phyloP scores from a whole-genome alignment of 164 flowering plant genomes.

The Litsea cubeba region DNA sequence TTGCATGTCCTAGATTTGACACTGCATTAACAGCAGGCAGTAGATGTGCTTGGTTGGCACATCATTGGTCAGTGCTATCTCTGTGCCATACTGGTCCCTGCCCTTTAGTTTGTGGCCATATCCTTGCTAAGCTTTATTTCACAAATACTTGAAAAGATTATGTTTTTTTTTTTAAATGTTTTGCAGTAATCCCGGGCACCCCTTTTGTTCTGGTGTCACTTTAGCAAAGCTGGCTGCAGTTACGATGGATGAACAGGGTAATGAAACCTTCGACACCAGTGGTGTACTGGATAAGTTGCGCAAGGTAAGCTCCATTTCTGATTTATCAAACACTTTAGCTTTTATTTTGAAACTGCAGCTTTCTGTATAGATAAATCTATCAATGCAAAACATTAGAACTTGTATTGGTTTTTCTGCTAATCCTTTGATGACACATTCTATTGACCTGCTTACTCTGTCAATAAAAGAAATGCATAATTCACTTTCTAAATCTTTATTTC shows the following conservation, averaged over 20 bases:
- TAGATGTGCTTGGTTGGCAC: not conserved
- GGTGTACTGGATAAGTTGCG: conserved; percentile 91
- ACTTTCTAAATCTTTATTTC: too few relatives aligned
- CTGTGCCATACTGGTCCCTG: not conserved
- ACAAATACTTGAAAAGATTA: not conserved
- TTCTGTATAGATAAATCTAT: not conserved
- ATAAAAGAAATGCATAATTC: too few relatives aligned
- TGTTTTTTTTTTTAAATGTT: not conserved
- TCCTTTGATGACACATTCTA: too few relatives aligned
- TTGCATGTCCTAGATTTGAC: not conserved
- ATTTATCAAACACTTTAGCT: too few relatives aligned
- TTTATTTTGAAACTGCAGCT: not conserved
- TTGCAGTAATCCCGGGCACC: conserved; percentile 83
- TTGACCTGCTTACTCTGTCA: too few relatives aligned
- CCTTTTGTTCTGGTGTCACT: conserved; percentile 84
- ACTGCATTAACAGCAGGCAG: not conserved
- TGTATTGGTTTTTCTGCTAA: too few relatives aligned
- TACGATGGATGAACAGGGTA: conserved; percentile 92
- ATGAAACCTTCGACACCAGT: conserved; percentile 98
- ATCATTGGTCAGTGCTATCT: not conserved
- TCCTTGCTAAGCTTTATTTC: not conserved
- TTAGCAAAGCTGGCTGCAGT: conserved; percentile 97
- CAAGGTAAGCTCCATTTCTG: conserved; percentile 49
- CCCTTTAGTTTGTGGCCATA: not conserved
- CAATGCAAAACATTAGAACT: too few relatives aligned